These are phyloP conservation scores for Candida sonorensis DNA, from an alignment of 805 yeast genomes.

Conservation along the genomic window DNA sequence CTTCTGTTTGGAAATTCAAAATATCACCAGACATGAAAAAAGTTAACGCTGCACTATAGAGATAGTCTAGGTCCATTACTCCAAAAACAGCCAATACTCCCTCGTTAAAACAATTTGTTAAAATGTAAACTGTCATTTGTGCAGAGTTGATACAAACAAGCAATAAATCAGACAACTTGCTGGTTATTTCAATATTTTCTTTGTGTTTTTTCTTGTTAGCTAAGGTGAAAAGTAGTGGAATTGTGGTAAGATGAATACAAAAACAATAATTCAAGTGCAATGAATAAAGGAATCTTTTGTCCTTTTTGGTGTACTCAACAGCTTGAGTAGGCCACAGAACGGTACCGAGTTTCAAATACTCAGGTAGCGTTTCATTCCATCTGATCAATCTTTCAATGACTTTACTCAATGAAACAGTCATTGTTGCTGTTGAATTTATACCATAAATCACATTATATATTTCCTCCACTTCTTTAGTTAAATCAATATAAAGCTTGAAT, in stretches of 20 bases:
- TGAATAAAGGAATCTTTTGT: conserved; percentile 17
- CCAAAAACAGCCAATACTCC: conserved; percentile 20
- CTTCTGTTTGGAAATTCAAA: conserved; percentile 9
- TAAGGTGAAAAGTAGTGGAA: conserved; percentile 20
- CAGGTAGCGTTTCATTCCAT: conserved; percentile 20
- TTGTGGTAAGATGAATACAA: conserved; percentile 23
- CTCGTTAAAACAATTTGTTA: conserved; percentile 13
- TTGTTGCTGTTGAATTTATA: conserved; percentile 5
- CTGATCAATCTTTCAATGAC: conserved; percentile 17
- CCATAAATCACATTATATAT: conserved; percentile 18
- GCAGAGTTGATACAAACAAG: conserved; percentile 23
- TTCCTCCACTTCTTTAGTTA: conserved; percentile 18
- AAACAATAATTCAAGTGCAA: conserved; percentile 22
- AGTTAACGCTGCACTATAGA: conserved; percentile 21
- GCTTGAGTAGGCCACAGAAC: no score
- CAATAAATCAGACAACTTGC: conserved; percentile 15
- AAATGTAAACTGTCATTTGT: conserved; percentile 15
- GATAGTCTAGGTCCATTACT: conserved; percentile 24
- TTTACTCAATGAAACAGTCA: conserved; percentile 12
- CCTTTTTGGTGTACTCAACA: conserved; percentile 10
- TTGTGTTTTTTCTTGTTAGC: conserved; percentile 13
- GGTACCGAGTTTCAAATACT: conserved; percentile 8
- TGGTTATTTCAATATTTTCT: conserved; percentile 7
- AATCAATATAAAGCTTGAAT: conserved; percentile 15
- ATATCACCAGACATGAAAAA: conserved; percentile 24